phyloP scores from a whole-genome alignment of 805 yeast species.

The Groenewaldozyma salmanticensis region DNA sequence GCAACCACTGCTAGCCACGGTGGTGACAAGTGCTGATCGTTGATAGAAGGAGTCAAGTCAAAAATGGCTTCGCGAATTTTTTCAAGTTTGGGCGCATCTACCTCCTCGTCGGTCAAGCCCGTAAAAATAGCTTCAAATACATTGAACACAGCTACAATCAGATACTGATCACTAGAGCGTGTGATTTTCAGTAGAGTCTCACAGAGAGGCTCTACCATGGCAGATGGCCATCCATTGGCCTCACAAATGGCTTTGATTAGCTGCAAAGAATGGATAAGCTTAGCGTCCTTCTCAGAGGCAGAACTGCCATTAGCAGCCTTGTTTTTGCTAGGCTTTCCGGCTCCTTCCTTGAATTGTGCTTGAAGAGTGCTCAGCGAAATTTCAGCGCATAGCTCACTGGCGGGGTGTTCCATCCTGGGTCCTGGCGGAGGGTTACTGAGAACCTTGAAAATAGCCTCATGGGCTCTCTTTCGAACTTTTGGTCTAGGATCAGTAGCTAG shows the following conservation, averaged over 20 bases:
- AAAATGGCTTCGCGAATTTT: conserved; percentile 61
- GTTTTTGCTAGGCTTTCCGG: conserved; percentile 26
- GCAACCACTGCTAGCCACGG: conserved; percentile 94
- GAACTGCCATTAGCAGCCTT: conserved; percentile 23
- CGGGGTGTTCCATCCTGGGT: conserved; percentile 71
- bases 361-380: conserved; percentile 50
- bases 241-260: conserved; percentile 60
- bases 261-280: conserved; percentile 68
- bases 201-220: conserved; percentile 60
- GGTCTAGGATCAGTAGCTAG: conserved; percentile 83
- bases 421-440: conserved; percentile 64
- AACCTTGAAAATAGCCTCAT: conserved; percentile 68
- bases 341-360: conserved; percentile 30
- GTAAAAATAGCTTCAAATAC: conserved; percentile 76
- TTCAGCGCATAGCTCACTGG: conserved; percentile 59
- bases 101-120: conserved; percentile 41
- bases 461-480: conserved; percentile 90
- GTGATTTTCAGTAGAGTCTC: conserved; percentile 67
- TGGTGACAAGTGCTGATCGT: conserved; percentile 80
- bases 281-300: conserved; percentile 35
- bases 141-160: conserved; percentile 72
- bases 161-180: conserved; percentile 71
- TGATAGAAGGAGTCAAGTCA: conserved; percentile 69
- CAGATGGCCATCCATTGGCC: conserved; percentile 75
- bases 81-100: conserved; percentile 52